Base-by-base conservation (phyloP, 306 rosid genomes). In the Albizia julibrissin region DNA sequence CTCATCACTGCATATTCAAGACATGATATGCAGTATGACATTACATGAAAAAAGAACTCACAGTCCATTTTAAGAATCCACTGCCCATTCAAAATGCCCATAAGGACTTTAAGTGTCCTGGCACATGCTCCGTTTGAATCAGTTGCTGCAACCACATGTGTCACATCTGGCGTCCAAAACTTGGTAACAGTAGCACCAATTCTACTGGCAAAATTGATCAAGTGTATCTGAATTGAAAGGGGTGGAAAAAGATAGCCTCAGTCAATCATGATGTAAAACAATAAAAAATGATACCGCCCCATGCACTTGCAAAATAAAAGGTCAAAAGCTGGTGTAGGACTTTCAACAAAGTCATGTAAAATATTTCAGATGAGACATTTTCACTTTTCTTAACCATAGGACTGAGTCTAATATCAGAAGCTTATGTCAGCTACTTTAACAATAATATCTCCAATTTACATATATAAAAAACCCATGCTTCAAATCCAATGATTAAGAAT, bases 31-130 rank as follows among this genome's bases (percentile, higher is more conserved):
- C 11, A 9, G 39, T 14, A 64, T 64, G 31, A 14, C 6, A 39
- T 49, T 49, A 52, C 31, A 21, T 21, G 3, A 26, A 66, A 66
- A 69, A 62, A 47, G 52, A 44, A 37, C 97, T 85, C 88, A 95
- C 99, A 95, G 62, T 88, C 98, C 71, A 93, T 76, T 75, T 88
- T 93, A 80, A 95, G 90, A 83, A 95, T 67, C 99, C 99, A 95
- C 77, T 81, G 86, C 61, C 98, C 99, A 75, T 88, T 84, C 78
- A 93, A 80, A 87, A 93, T 89, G 71, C 90, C 99, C 98, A 89
- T 90, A 52, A 92, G 91, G 61, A 90, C 92, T 86, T 93, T 93
- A 66, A 92, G 84, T 1, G 99, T 95, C 85, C 99, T 85, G 29
- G 94, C 86, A 86, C 95, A 95, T 39, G 97, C 97, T 79, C 93